These are phyloP conservation scores for Liriodendron chinense DNA, from an alignment of 164 flowering plant genomes.

Conservation along the genomic window DNA sequence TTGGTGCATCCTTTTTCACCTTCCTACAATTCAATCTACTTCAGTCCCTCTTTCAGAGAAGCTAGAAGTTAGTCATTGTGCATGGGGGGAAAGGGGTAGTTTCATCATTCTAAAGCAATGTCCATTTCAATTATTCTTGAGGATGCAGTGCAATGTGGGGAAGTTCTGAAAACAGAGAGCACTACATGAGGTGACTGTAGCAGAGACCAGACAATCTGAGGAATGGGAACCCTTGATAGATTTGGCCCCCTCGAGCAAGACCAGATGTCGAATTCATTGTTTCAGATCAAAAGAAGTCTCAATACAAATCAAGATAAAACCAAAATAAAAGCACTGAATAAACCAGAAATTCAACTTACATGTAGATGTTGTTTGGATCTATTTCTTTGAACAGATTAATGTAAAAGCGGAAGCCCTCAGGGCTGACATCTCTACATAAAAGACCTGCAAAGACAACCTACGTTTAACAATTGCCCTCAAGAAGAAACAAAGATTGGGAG, in stretches of 20 bases:
- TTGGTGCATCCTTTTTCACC: no score
- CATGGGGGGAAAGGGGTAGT: neutral
- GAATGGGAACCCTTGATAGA: neutral
- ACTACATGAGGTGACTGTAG: neutral
- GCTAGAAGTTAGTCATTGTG: neutral
- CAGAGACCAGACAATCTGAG: neutral
- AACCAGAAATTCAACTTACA: slow-evolving; percentile 45
- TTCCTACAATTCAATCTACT: neutral
- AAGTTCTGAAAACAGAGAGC: no score
- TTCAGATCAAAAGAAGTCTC: neutral
- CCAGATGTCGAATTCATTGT: no score
- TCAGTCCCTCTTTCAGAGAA: neutral
- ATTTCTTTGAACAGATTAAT: slow-evolving; percentile 73
- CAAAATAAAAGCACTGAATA: neutral
- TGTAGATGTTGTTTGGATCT: slow-evolving; percentile 38
- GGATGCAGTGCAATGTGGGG: neutral
- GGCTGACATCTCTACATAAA: slow-evolving; percentile 84
- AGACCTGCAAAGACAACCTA: slow-evolving; percentile 53
- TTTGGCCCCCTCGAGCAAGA: neutral
- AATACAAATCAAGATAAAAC: neutral
- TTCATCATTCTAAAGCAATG: neutral
- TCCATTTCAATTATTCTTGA: neutral
- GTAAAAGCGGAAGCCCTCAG: slow-evolving; percentile 92
- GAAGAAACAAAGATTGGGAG: neutral
- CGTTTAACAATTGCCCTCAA: neutral